Base-by-base conservation (phyloP, 192 early-diverging fungal species). In the Oehlia diaphana region DNA sequence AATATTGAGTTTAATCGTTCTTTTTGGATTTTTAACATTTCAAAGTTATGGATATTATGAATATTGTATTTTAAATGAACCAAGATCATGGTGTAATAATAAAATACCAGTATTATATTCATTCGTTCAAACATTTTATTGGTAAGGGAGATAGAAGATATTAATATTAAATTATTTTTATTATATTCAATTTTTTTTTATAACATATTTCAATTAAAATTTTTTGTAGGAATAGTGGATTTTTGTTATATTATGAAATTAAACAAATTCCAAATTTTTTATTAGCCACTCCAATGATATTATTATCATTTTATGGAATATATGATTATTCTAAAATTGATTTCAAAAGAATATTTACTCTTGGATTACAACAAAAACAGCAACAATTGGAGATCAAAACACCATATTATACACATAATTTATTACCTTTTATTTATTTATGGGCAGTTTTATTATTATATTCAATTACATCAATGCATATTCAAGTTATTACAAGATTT, bases 221-320 rank as follows among this genome's bases (percentile, higher is more conserved):
- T 42, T 6, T 23, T 47, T 61, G 16, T 74, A 94, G 93, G 95
- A 91, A 96, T 82, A 87, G 89, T 76, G 96, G 96, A 4, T 95
- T 98, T 81, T 79, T 98, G 31, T 78, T 85, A 1, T 98, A 98
- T 84, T 98, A 91, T 77, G 88, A 93, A 35, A 42, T 90, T 12
- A 88, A 92, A 72, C 94, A 98, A 82, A 86, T 96, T n/a, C 95
- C 95, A 8, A 97, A 97, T 85, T 98, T 98, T 87, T 78, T 94
- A 16, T 85, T 98, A 31, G 95, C 95, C 0, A 81, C 88, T 23
- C 96, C 96, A 7, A 94, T 96, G 86, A 86, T 93, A 44, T 61
- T 78, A 1, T 84, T 96, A 9, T 92, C 92, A n/a, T 58, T 86
- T 1, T 80, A 79, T 42, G 94, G 92, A 0, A 84, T 98, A 44